Conservation (phyloP, 2,329 filamentous ascomycete genomes). For the Botryotinia convoluta region DNA sequence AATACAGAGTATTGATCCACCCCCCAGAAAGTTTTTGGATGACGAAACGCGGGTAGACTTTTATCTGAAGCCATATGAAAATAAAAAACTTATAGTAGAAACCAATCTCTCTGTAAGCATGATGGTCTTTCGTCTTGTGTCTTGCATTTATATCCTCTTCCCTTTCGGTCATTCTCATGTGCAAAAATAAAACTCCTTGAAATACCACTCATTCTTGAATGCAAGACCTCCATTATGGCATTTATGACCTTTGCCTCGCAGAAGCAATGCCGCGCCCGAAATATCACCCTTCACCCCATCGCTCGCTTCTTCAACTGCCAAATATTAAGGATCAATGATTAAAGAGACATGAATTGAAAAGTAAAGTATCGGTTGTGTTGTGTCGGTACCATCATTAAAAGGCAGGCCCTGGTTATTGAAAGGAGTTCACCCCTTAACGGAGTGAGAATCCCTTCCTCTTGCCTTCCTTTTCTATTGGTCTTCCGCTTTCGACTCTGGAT, state of each 20-base stretch:
- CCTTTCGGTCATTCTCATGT: constrained; percentile 15
- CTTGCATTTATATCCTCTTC: not conserved
- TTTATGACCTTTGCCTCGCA: constrained; percentile 16
- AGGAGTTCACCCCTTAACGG: constrained; percentile 58
- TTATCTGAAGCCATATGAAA: not conserved
- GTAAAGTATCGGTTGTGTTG: constrained; percentile 16
- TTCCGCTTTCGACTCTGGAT: constrained; percentile 85
- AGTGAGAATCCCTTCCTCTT: constrained; percentile 99
- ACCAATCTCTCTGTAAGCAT: not conserved
- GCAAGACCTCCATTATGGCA: constrained; percentile 15
- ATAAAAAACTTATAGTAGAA: not conserved
- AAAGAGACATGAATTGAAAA: constrained; percentile 24
- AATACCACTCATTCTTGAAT: constrained; percentile 17
- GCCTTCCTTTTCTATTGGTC: constrained; percentile 94
- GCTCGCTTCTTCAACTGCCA: constrained; percentile 12
- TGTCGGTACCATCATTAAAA: constrained; percentile 19
- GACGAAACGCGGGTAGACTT: not conserved
- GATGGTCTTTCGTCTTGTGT: constrained; percentile 2
- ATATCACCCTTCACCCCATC: constrained; percentile 9
- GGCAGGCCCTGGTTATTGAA: constrained; percentile 9
- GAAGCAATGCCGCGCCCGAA: constrained; percentile 16
- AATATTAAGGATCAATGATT: constrained; percentile 24
- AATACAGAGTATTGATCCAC: constrained; percentile 20
- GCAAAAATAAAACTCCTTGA: constrained; percentile 15
- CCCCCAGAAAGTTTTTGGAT: not conserved